These are phyloP conservation scores for Sordariomycetes sp. DNA, from an alignment of 2,329 filamentous ascomycete species.

Conservation along the genomic window DNA sequence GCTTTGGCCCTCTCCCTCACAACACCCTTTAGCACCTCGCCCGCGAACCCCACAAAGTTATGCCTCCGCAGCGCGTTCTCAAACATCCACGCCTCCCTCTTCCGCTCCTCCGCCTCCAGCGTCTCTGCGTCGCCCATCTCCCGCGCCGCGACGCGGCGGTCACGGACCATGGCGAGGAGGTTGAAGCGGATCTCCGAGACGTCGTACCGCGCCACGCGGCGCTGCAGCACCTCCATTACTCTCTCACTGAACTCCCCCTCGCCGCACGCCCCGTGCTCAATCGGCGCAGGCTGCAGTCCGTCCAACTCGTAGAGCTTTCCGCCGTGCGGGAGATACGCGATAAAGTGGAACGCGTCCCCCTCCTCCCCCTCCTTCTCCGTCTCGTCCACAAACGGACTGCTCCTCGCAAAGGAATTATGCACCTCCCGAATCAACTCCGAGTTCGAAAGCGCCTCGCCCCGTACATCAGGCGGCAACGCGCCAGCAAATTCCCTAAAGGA, in stretches of 20 bases:
- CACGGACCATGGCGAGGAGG: slow-evolving; percentile 79
- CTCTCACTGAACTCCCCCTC: slow-evolving; percentile 57
- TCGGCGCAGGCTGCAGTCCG: slow-evolving; percentile 84
- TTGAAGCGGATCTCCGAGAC: slow-evolving; percentile 88
- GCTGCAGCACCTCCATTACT: slow-evolving; percentile 76
- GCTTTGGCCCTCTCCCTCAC: slow-evolving; percentile 59
- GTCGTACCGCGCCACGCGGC: slow-evolving; percentile 75
- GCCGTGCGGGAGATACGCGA: slow-evolving; percentile 78
- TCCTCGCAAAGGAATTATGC: slow-evolving; percentile 82
- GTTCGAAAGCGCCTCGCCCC: slow-evolving; percentile 48
- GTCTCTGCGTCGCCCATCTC: slow-evolving; percentile 75
- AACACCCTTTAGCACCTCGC: slow-evolving; percentile 79
- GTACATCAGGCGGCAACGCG: slow-evolving; percentile 62
- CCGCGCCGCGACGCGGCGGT: slow-evolving; percentile 61
- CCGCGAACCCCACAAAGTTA: slow-evolving; percentile 94
- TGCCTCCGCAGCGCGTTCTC: slow-evolving; percentile 86
- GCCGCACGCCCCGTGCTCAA: slow-evolving; percentile 65
- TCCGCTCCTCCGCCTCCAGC: slow-evolving; percentile 67
- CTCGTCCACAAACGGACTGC: slow-evolving; percentile 87
- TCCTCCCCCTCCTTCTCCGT: slow-evolving; percentile 58
- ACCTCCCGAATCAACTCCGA: slow-evolving; percentile 59
- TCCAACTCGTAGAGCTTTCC: slow-evolving; percentile 86
- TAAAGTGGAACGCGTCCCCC: slow-evolving; percentile 94
- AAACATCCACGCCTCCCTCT: slow-evolving; percentile 79
- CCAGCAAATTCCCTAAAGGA: slow-evolving; percentile 85